Evolutionary conservation across 352 stramenopile species (phyloP).

Genomic region (Blastocystis sp.): DNA sequence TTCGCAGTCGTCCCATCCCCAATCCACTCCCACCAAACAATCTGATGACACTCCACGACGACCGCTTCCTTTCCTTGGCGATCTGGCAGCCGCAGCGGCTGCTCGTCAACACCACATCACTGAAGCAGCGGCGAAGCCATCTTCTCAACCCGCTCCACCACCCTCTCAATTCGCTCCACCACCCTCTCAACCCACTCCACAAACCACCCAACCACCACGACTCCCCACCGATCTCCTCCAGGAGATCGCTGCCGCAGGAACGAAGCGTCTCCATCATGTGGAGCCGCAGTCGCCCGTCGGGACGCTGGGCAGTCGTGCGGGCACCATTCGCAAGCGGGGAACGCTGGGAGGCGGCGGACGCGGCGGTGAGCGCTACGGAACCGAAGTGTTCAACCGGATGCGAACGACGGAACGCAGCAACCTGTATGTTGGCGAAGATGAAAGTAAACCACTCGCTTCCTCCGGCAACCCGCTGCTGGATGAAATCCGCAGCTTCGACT

Average conservation of each 20-base stretch:
- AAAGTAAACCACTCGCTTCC: not conserved
- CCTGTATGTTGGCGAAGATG: not conserved
- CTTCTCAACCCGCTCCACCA: not conserved
- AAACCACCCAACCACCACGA: not conserved
- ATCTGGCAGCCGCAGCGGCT: not conserved
- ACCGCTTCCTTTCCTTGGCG: not conserved
- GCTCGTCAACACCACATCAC: not conserved
- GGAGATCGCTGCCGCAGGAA: not conserved
- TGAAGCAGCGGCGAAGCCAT: not conserved
- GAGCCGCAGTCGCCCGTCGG: not conserved
- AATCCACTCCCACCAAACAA: not conserved
- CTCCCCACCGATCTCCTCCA: not conserved
- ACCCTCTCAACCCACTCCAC: not conserved
- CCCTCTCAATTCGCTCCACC: not conserved
- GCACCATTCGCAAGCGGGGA: not conserved
- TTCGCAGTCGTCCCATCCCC: not conserved
- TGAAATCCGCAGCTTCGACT: slow-evolving; percentile 36
- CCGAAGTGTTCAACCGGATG: not conserved
- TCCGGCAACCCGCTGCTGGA: slow-evolving; percentile 9
- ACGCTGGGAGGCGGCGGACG: not conserved
- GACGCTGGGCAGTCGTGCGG: not conserved
- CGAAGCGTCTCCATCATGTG: not conserved
- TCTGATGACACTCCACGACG: not conserved
- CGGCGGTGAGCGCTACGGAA: slow-evolving; percentile 18
- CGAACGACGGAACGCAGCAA: not conserved